Conservation (phyloP, 495 filamentous ascomycete species). For the Xylaria palmicola region DNA sequence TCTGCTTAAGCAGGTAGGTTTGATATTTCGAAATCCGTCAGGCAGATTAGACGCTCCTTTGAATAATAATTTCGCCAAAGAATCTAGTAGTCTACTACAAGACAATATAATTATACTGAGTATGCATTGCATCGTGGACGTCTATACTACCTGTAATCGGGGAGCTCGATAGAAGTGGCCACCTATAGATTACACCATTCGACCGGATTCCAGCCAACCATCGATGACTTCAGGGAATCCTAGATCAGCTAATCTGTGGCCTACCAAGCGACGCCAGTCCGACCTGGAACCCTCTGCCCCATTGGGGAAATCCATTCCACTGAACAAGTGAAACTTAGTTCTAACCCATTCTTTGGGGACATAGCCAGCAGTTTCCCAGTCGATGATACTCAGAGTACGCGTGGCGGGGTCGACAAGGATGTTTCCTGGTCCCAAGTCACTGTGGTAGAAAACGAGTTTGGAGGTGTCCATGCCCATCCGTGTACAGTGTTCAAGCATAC, state of each 20-base stretch:
- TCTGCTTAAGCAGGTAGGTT: no score
- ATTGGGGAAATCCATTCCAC: conserved; percentile 25
- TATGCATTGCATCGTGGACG: no score
- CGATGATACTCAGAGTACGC: conserved; percentile 39
- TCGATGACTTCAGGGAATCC: conserved; percentile 13
- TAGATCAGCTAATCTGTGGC: neutral
- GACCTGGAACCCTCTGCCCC: conserved; percentile 16
- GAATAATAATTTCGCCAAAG: no score
- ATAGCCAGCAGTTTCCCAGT: conserved; percentile 37
- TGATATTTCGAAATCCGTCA: no score
- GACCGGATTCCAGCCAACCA: conserved; percentile 8
- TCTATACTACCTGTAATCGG: no score
- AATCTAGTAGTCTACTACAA: no score
- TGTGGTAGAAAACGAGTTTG: conserved; percentile 35
- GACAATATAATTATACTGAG: no score
- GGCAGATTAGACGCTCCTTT: no score
- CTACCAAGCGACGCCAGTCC: conserved; percentile 7
- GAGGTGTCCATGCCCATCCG: conserved; percentile 34
- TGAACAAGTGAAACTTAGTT: conserved; percentile 27
- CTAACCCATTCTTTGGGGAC: conserved; percentile 33
- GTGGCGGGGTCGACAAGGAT: conserved; percentile 31
- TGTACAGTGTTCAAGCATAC: conserved; percentile 15
- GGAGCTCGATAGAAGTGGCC: no score
- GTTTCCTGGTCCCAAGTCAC: conserved; percentile 36
- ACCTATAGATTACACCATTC: no score